A percentile compares a stretch with the other conserved stretches of the same genome.
phyloP scores from a whole-genome alignment of 352 stramenopile genomes.

The Phytophthora pseudosyringae region DNA sequence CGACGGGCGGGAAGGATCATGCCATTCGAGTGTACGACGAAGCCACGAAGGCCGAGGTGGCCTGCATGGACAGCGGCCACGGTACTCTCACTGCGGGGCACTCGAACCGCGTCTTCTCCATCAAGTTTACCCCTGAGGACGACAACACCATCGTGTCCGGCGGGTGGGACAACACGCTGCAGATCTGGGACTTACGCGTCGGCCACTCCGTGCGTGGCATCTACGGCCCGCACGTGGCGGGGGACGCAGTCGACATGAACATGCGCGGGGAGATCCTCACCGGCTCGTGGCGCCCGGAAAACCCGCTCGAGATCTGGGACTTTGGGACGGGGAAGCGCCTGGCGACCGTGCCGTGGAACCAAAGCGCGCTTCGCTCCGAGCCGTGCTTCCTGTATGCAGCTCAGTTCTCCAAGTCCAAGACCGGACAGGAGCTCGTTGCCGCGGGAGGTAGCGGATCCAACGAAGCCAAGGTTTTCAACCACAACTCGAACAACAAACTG shows the following conservation, averaged over 20 bases:
- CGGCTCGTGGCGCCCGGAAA: constrained; percentile 91
- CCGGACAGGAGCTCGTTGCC: constrained; percentile 71
- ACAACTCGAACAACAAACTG: constrained; percentile 67
- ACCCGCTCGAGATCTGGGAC: constrained; percentile 92
- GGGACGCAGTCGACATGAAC: constrained; percentile 83
- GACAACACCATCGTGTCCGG: constrained; percentile 87
- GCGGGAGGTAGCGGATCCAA: constrained; percentile 90
- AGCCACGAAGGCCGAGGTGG: constrained; percentile 82
- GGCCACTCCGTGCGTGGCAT: constrained; percentile 90
- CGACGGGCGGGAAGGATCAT: constrained; percentile 89
- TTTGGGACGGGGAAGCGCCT: constrained; percentile 83
- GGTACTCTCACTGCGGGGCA: constrained; percentile 81
- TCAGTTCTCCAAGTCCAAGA: constrained; percentile 82
- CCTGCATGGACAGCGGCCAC: constrained; percentile 69
- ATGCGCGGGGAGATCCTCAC: constrained; percentile 82
- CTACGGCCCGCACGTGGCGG: constrained; percentile 91
- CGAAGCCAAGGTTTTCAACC: constrained; percentile 93
- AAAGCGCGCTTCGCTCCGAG: constrained; percentile 76
- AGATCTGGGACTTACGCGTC: constrained; percentile 91
- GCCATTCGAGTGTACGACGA: constrained; percentile 90
- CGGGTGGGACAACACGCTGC: constrained; percentile 94
- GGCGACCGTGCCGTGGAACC: constrained; percentile 85
- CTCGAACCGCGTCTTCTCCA: constrained; percentile 92
- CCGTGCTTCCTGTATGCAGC: constrained; percentile 91
- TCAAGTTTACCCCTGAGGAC: constrained; percentile 88